Conservation (phyloP, 768 basidiomycete species). For the Podaxis sp. region DNA sequence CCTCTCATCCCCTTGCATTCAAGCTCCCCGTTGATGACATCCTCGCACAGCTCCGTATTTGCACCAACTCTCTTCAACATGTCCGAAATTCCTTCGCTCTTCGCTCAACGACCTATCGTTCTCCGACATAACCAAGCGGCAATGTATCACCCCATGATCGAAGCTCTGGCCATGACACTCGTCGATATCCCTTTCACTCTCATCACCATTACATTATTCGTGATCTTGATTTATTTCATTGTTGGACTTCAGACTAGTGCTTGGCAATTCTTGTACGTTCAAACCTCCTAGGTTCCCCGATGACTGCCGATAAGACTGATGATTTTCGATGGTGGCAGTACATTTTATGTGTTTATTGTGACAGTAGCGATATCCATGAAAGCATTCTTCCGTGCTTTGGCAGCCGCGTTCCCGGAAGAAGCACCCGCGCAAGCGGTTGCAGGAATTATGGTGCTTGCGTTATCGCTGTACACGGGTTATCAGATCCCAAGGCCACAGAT, state of each 20-base stretch:
- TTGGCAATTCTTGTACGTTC: constrained; percentile 63
- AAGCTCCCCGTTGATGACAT: constrained; percentile 22
- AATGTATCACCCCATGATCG: constrained; percentile 47
- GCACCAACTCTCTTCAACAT: constrained; percentile 59
- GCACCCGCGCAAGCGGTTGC: constrained; percentile 65
- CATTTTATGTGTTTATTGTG: constrained; percentile 58
- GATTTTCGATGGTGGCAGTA: constrained; percentile 34
- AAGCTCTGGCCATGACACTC: constrained; percentile 53
- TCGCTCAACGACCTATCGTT: constrained; percentile 59
- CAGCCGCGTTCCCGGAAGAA: constrained; percentile 56
- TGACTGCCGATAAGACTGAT: constrained; percentile 4
- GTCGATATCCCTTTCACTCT: constrained; percentile 63
- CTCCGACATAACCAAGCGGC: constrained; percentile 57
- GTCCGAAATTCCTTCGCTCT: constrained; percentile 70
- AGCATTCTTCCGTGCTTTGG: constrained; percentile 70
- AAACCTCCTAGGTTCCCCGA: constrained; percentile 4
- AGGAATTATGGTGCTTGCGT: constrained; percentile 35
- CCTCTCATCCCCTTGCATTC: background rate
- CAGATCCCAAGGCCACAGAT: constrained; percentile 59
- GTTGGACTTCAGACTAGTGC: constrained; percentile 55
- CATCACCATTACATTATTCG: constrained; percentile 42
- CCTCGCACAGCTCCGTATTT: constrained; percentile 46
- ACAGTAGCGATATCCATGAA: constrained; percentile 66
- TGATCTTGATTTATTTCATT: constrained; percentile 60
- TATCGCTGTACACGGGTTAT: constrained; percentile 34